Base-by-base conservation (phyloP, 164 flowering plant species). In the Liriodendron chinense region DNA sequence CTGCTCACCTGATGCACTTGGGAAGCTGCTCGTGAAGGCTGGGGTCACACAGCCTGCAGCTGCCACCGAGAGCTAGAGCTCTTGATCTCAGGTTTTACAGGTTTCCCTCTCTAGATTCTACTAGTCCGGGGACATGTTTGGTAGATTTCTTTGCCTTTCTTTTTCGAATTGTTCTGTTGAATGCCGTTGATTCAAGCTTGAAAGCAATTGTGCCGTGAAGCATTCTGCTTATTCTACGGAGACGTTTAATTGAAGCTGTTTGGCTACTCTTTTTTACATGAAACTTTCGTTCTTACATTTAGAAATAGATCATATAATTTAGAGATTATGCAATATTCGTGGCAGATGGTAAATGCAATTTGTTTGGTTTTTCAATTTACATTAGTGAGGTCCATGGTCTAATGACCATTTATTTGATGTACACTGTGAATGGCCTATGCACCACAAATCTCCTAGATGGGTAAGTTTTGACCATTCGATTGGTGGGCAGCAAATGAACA, bases 31-130 rank as follows among this genome's bases (percentile, higher is more conserved):
- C 71, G 78, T 76, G 63, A 76, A 76, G 65, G 65, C 73, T 20
- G 78, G 78, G 16, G 78, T 76, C n/a, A 76, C 78, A 47, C 78
- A 76, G 65, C 78, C 74, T 53, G 70, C 71, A 26, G 64, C 63
- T 0, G 74, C 69, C 5, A 1, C 59, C 2, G 59, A 53, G 59
- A 34, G 43, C 43, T 26, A 76, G 78, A 69, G 74, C 61, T 76
- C 77, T 67, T 67, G 49, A 74, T 25, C 57, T 18, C 1, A 23
- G 9, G 16, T 62, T 63, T 21, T 2, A n/a, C 69, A 66, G 59
- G 59, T 16, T 53, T 53, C 59, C 18, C 16, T 53, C 18, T 12
- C 59, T 53, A 53, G 59, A 53, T 53, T 7, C 18, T 53, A 12
- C 2, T 7, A 53, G 59, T 53, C 18, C 9, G 2, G 16, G 59